Conservation (phyloP, 352 stramenopile genomes). For the Phytopythium litorale region DNA sequence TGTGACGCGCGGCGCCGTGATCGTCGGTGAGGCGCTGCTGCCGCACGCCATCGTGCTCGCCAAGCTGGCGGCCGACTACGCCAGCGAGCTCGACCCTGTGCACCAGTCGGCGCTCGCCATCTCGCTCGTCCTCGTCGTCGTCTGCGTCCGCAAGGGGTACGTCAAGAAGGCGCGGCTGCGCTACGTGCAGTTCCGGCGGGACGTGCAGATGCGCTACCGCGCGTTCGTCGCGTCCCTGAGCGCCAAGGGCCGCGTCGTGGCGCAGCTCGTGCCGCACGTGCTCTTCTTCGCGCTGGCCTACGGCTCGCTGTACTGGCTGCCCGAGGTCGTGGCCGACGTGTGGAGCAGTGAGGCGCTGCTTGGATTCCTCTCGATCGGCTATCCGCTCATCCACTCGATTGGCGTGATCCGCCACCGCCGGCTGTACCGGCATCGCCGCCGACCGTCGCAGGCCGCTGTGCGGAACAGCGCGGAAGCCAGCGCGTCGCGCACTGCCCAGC, state of each 20-base stretch:
- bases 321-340: conserved; percentile 38
- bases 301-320: conserved; percentile 51
- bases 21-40: conserved; percentile 52
- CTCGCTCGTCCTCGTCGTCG: conserved; percentile 21
- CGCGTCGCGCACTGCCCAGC: conserved; percentile 16
- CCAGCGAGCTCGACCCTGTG: conserved; percentile 55
- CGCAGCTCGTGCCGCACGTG: conserved; percentile 61
- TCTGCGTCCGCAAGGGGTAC: conserved; percentile 70
- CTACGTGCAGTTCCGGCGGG: conserved; percentile 45
- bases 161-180: conserved; percentile 45
- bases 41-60: conserved; percentile 52
- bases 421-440: conserved; percentile 29
- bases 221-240: conserved; percentile 66
- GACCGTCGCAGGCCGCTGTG: background rate
- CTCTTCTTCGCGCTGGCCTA: conserved; percentile 64
- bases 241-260: conserved; percentile 56
- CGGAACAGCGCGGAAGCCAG: background rate
- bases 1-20: conserved; percentile 27
- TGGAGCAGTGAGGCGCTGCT: conserved; percentile 56
- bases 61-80: conserved; percentile 31
- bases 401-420: conserved; percentile 52
- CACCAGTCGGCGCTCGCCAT: conserved; percentile 42
- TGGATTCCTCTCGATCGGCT: conserved; percentile 52
- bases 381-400: conserved; percentile 67
- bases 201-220: conserved; percentile 58